Evolutionary conservation across 768 basidiomycete species (phyloP).

Genomic region (Artomyces pyxidatus): DNA sequence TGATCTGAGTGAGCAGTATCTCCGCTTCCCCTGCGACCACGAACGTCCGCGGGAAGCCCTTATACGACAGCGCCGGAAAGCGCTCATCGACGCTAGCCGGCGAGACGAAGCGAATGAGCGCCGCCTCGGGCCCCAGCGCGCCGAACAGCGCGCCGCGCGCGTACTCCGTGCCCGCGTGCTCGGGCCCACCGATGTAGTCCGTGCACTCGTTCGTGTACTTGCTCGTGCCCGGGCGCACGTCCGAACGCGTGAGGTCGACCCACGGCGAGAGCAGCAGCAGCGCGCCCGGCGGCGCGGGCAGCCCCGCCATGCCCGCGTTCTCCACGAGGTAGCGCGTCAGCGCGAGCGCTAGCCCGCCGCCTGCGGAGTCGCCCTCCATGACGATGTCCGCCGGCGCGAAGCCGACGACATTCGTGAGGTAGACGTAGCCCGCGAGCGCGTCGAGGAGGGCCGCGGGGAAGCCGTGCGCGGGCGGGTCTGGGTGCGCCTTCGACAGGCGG

Average conservation of each 20-base stretch:
- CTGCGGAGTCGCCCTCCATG: slow-evolving; percentile 16
- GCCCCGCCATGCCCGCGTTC: not conserved
- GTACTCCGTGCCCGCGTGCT: not conserved
- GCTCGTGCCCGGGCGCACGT: not conserved
- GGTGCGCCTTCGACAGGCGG: slow-evolving; percentile 15
- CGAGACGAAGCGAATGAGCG: slow-evolving; percentile 5
- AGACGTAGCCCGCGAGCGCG: slow-evolving; percentile 12
- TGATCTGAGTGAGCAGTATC: slow-evolving; percentile 1
- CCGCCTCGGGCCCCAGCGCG: not conserved
- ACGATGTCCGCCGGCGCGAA: slow-evolving; percentile 12
- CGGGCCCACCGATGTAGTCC: slow-evolving; percentile 3
- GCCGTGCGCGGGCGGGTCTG: not conserved
- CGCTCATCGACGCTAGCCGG: slow-evolving; percentile 2
- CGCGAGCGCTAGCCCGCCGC: slow-evolving; percentile 15
- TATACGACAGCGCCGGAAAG: not conserved
- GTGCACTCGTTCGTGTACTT: not conserved
- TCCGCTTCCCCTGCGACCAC: slow-evolving; percentile 6
- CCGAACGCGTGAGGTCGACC: slow-evolving; percentile 8
- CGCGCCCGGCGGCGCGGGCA: slow-evolving; percentile 6
- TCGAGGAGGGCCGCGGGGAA: slow-evolving; percentile 16
- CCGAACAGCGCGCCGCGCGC: slow-evolving; percentile 4
- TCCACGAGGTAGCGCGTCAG: slow-evolving; percentile 15
- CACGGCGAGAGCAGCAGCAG: slow-evolving; percentile 14
- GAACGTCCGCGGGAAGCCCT: slow-evolving; percentile 3
- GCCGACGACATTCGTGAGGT: slow-evolving; percentile 10